Conservation (phyloP, 2,329 filamentous ascomycete species). For the Elsinoe fawcettii region DNA sequence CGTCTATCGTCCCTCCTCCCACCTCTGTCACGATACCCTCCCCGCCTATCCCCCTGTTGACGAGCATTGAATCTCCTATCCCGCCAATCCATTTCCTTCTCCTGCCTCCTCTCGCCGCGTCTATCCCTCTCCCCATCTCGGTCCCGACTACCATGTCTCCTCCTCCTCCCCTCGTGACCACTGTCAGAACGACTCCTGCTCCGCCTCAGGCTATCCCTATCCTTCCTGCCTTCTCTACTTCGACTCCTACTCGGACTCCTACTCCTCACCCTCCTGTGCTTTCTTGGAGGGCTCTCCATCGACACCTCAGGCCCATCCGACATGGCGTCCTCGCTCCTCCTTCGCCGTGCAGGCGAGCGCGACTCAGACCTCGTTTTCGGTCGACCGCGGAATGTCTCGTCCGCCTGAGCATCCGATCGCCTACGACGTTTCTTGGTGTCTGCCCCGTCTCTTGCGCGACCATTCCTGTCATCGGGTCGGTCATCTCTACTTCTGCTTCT, state of each 20-base stretch:
- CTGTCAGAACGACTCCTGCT: slow-evolving; percentile 18
- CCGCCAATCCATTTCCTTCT: slow-evolving; percentile 5
- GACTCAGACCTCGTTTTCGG: slow-evolving; percentile 27
- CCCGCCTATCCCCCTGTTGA: not conserved
- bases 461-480: not conserved
- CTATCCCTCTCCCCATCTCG: not conserved
- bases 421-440: slow-evolving; percentile 23
- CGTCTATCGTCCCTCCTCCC: slow-evolving; percentile 1
- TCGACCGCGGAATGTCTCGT: slow-evolving; percentile 31
- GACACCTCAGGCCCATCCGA: slow-evolving; percentile 20
- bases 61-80: slow-evolving; percentile 1
- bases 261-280: slow-evolving; percentile 30
- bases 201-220: slow-evolving; percentile 18
- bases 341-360: slow-evolving; percentile 20
- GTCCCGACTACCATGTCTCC: slow-evolving; percentile 15
- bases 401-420: slow-evolving; percentile 30
- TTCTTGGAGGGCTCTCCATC: slow-evolving; percentile 22
- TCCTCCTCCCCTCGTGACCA: slow-evolving; percentile 3
- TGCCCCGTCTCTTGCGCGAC: not conserved
- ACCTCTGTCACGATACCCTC: not conserved
- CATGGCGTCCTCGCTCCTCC: slow-evolving; percentile 21
- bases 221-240: slow-evolving; percentile 22
- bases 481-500: slow-evolving; percentile 14
- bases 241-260: slow-evolving; percentile 25
- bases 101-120: not conserved